Conservation (phyloP, 78 protist species). For the Dictyostelium purpureum region DNA sequence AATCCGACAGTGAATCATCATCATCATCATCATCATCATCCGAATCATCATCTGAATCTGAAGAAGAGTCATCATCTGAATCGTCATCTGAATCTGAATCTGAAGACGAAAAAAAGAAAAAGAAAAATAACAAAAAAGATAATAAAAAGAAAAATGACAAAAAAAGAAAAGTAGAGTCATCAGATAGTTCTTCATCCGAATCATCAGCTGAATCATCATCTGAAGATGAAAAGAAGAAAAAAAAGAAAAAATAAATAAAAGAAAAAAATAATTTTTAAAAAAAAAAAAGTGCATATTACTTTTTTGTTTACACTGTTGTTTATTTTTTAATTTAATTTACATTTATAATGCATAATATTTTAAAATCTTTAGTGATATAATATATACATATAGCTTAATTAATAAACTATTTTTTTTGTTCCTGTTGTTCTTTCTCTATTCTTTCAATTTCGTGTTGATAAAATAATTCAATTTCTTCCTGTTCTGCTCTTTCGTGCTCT, state of each 20-base stretch:
- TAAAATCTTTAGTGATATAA: neutral
- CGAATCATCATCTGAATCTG: neutral
- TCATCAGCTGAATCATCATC: neutral
- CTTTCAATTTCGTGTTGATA: neutral
- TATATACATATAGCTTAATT: neutral
- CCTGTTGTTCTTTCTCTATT: neutral
- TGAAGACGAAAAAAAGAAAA: neutral
- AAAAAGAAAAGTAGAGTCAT: slow-evolving; percentile 4
- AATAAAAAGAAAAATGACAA: neutral
- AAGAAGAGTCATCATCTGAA: slow-evolving; percentile 27
- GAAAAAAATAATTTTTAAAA: neutral
- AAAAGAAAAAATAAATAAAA: slow-evolving; percentile 16
- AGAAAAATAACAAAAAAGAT: neutral
- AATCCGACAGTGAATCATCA: neutral
- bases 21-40: slow-evolving; percentile 26
- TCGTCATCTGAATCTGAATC: slow-evolving; percentile 16
- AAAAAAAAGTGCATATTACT: neutral
- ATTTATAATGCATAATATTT: neutral
- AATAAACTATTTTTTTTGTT: neutral
- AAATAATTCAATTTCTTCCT: slow-evolving; percentile 7
- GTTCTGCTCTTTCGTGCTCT: neutral
- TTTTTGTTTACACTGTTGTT: neutral
- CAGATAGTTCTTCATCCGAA: slow-evolving; percentile 8
- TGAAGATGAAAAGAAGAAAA: slow-evolving; percentile 1
- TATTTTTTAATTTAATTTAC: neutral